Conservation (phyloP, 176 grass and related monocot genomes). For the Bonia amplexicaulis region DNA sequence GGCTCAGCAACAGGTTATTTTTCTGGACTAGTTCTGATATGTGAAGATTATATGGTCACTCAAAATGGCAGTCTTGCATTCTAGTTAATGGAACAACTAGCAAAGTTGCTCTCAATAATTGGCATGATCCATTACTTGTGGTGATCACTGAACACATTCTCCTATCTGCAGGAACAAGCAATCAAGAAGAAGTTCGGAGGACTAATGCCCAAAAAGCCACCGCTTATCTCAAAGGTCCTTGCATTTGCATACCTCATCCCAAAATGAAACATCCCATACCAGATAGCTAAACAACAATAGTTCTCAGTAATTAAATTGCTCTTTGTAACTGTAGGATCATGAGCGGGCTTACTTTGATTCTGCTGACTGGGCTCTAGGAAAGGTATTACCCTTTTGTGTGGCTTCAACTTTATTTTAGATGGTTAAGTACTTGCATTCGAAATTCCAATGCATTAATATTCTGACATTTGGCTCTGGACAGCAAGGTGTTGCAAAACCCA, state of each 20-base stretch:
- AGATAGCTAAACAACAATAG: neutral
- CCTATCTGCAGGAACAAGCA: slow-evolving; percentile 53
- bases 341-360: slow-evolving; percentile 93
- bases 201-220: slow-evolving; percentile 80
- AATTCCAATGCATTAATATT: neutral
- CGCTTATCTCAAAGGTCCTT: slow-evolving; percentile 85
- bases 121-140: neutral
- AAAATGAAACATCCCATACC: neutral
- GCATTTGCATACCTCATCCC: neutral
- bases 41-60: neutral
- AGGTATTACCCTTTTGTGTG: slow-evolving; percentile 41
- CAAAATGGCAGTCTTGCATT: neutral
- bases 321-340: slow-evolving; percentile 59
- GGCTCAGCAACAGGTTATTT: slow-evolving; percentile 68
- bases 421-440: neutral
- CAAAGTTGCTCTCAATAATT: neutral
- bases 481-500: slow-evolving; percentile 84
- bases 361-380: slow-evolving; percentile 91
- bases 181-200: slow-evolving; percentile 93
- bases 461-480: slow-evolving; percentile 37
- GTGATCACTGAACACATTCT: slow-evolving; percentile 10
- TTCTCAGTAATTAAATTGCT: slow-evolving; percentile 1
- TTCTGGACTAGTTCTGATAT: neutral
- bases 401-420: neutral
- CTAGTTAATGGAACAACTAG: neutral